These are phyloP conservation scores for Ceratobasidium sp. DNA, from an alignment of 1,284 basidiomycete species.

Conservation along the genomic window DNA sequence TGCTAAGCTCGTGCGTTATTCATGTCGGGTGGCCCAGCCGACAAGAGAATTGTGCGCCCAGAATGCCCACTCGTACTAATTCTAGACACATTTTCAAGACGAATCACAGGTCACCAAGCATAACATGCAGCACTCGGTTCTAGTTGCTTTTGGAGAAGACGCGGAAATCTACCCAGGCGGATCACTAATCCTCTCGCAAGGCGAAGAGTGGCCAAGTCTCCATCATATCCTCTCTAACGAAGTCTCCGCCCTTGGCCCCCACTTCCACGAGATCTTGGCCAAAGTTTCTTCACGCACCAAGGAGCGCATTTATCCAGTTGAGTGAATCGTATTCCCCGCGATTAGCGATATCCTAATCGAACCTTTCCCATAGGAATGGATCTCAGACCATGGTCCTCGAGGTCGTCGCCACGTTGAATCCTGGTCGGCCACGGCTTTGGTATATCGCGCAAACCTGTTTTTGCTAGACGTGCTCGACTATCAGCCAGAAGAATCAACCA, in stretches of 20 bases:
- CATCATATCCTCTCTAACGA: not conserved
- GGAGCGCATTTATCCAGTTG: constrained; percentile 1
- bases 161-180: not conserved
- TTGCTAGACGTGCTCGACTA: constrained; percentile 7
- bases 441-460: constrained; percentile 17
- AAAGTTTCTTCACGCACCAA: not conserved
- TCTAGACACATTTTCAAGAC: not conserved
- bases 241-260: not conserved
- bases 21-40: constrained; percentile 15
- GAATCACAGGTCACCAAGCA: not conserved
- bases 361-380: constrained; percentile 11
- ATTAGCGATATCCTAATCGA: not conserved
- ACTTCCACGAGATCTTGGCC: not conserved
- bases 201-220: not conserved
- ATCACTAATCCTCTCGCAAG: not conserved
- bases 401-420: constrained; percentile 9
- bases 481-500: not conserved
- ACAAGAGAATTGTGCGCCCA: not conserved
- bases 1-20: constrained; percentile 1
- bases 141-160: not conserved
- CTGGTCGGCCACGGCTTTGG: not conserved
- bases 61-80: not conserved
- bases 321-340: not conserved
- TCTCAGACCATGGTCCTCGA: not conserved
- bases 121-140: not conserved